Conservation (phyloP, 176 grass and related monocot genomes). For the Aegilops tauschii region DNA sequence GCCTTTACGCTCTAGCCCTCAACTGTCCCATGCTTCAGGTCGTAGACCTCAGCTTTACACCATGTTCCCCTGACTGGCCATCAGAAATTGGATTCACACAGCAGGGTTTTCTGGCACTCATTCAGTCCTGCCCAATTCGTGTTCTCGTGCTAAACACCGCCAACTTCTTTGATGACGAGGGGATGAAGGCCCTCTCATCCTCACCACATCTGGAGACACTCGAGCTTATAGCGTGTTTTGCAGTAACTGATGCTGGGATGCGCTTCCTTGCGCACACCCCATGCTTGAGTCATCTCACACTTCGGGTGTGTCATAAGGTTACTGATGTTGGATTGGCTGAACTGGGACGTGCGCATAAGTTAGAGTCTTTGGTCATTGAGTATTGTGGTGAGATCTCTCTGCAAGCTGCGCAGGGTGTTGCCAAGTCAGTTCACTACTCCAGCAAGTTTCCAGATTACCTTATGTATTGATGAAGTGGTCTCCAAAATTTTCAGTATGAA, state of each 20-base stretch:
- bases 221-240: neutral
- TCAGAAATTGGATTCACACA: slow-evolving; percentile 11
- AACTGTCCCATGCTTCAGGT: neutral
- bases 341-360: neutral
- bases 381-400: neutral
- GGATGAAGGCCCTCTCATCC: slow-evolving; percentile 2
- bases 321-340: neutral
- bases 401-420: neutral
- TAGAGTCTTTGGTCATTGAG: slow-evolving; percentile 14
- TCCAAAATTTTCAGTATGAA: neutral
- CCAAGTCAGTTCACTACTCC: slow-evolving; percentile 3
- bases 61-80: neutral
- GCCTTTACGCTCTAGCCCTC: neutral
- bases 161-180: neutral
- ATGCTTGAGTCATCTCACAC: slow-evolving; percentile 4
- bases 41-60: neutral
- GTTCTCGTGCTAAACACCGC: neutral
- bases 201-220: neutral
- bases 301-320: neutral
- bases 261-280: neutral
- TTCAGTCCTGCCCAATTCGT: slow-evolving; percentile 1
- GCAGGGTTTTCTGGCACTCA: neutral
- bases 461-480: neutral
- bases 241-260: slow-evolving; percentile 1
- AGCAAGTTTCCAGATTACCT: neutral